Percentiles rank a stretch among this genome's conserved stretches.
Evolutionary conservation across 2,329 filamentous ascomycete species (phyloP).

Genomic region (Ophiosphaerella herpotricha): DNA sequence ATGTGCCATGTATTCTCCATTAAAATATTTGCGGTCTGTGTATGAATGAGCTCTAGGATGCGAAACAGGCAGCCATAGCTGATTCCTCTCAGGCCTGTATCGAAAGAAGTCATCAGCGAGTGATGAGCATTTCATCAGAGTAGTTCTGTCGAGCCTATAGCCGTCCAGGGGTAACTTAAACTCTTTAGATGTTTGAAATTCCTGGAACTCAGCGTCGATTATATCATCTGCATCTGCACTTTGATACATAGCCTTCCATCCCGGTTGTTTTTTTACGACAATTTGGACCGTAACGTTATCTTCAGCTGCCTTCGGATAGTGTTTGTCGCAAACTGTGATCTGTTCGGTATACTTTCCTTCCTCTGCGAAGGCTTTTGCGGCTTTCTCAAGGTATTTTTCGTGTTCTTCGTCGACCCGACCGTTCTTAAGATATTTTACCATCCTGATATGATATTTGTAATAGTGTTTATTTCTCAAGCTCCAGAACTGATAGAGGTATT

Average conservation of each 20-base stretch:
- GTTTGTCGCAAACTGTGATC: constrained; percentile 3
- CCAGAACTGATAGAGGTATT: no score
- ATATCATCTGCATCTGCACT: neutral
- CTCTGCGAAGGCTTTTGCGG: neutral
- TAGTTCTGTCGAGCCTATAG: constrained; percentile 9
- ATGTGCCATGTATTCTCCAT: constrained; percentile 13
- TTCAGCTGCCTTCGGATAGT: neutral
- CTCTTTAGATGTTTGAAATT: neutral
- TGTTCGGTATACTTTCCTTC: constrained; percentile 9
- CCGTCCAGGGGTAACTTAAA: neutral
- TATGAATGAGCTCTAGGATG: constrained; percentile 7
- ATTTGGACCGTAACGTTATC: constrained; percentile 1
- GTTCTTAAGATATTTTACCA: constrained; percentile 17
- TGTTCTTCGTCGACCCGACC: constrained; percentile 13
- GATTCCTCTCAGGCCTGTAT: constrained; percentile 5
- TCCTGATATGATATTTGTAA: neutral
- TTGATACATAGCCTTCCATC: constrained; percentile 1
- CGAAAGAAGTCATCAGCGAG: constrained; percentile 16
- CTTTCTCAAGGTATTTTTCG: constrained; percentile 14
- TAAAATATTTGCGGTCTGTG: neutral
- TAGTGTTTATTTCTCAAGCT: no score
- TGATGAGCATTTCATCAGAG: constrained; percentile 15
- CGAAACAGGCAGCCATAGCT: constrained; percentile 13
- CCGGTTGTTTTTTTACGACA: constrained; percentile 3
- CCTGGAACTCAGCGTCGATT: neutral